These are phyloP conservation scores for Shiraia bambusicola DNA, from an alignment of 2,329 filamentous ascomycete species.

Conservation along the genomic window DNA sequence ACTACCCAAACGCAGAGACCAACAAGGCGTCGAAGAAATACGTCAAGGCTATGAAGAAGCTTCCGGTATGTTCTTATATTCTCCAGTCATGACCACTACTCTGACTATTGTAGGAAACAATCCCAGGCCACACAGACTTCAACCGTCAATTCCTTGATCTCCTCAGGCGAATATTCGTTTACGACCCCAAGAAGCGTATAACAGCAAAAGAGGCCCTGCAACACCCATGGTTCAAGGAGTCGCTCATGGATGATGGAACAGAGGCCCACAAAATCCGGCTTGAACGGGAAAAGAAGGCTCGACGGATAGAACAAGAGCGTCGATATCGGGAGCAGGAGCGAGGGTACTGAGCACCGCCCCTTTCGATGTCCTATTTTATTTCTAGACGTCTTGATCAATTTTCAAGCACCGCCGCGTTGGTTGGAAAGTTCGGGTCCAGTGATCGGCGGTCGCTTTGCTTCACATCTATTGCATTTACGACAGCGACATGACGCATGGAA, in stretches of 20 bases:
- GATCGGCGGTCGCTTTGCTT: conserved; percentile 24
- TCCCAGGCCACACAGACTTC: conserved; percentile 60
- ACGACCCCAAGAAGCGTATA: conserved; percentile 65
- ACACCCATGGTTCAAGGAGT: conserved; percentile 67
- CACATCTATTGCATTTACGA: conserved; percentile 45
- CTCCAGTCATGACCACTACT: not conserved
- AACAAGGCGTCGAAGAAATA: conserved; percentile 65
- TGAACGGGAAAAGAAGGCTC: conserved; percentile 43
- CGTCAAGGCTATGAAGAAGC: conserved; percentile 67
- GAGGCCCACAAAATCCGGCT: conserved; percentile 62
- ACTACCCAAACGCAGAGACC: conserved; percentile 65
- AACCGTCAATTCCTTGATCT: conserved; percentile 65
- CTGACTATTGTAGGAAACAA: conserved; percentile 57
- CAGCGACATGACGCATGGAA: conserved; percentile 42
- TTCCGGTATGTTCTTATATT: conserved; percentile 51
- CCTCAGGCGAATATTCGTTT: conserved; percentile 64
- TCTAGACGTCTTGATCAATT: conserved; percentile 15
- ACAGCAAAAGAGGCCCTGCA: conserved; percentile 65
- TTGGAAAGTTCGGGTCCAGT: conserved; percentile 4
- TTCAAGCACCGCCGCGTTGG: conserved; percentile 8
- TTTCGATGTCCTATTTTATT: conserved; percentile 6
- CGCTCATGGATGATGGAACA: conserved; percentile 65
- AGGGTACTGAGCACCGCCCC: conserved; percentile 18
- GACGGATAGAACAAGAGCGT: conserved; percentile 36
- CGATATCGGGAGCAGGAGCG: conserved; percentile 31